Conservation (phyloP, 768 basidiomycete species). For the Podaxis mareebaensis region DNA sequence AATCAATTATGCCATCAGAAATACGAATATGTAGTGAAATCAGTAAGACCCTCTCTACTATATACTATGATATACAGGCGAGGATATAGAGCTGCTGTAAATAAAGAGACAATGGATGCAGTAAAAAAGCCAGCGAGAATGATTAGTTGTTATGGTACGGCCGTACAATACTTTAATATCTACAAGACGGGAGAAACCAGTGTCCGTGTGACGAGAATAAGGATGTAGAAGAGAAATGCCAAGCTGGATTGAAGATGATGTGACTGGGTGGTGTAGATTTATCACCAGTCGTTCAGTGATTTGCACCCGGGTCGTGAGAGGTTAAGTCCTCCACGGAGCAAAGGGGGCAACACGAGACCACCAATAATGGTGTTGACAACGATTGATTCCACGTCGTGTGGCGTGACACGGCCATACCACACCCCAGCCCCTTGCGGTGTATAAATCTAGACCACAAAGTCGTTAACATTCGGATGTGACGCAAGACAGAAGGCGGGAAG, state of each 20-base stretch:
- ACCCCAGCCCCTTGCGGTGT: conserved; percentile 83
- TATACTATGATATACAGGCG: neutral
- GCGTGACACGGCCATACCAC: conserved; percentile 93
- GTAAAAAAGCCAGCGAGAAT: neutral
- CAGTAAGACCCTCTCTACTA: neutral
- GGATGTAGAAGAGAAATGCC: too few species aligned
- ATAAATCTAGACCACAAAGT: conserved; percentile 59
- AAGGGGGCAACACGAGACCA: conserved; percentile 80
- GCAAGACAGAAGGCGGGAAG: conserved; percentile 4
- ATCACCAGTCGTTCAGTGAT: conserved; percentile 72
- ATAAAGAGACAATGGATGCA: conserved; percentile 2
- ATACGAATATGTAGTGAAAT: neutral
- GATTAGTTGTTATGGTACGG: neutral
- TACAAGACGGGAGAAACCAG: too few species aligned
- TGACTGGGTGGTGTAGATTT: neutral
- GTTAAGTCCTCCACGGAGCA: conserved; percentile 86
- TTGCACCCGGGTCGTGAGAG: conserved; percentile 69
- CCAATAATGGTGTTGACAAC: conserved; percentile 85
- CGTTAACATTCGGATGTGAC: neutral
- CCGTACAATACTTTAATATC: too few species aligned
- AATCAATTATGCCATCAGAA: neutral
- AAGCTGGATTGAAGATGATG: neutral
- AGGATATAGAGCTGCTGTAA: neutral
- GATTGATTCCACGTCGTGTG: conserved; percentile 84
- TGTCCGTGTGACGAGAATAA: too few species aligned